Evolutionary conservation across 164 flowering plant species (phyloP).

Genomic region (Euptelea pleiosperma): DNA sequence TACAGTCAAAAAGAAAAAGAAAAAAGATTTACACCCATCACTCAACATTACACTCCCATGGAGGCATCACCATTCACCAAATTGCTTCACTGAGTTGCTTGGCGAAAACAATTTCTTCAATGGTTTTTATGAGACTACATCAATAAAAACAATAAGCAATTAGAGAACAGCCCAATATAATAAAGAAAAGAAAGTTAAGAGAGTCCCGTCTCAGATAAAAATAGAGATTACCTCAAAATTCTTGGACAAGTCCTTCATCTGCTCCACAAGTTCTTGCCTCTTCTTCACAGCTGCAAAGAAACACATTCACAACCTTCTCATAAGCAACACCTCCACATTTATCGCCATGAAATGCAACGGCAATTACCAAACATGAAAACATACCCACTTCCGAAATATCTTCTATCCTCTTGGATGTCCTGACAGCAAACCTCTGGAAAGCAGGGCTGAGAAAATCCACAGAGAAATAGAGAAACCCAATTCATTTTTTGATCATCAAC

Average conservation of each 20-base stretch:
- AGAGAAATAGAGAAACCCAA: too few relatives aligned
- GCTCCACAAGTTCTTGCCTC: slow-evolving; percentile 48
- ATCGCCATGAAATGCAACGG: neutral
- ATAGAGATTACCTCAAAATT: slow-evolving; percentile 32
- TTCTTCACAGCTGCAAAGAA: slow-evolving; percentile 49
- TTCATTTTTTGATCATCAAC: too few relatives aligned
- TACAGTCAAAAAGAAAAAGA: too few relatives aligned
- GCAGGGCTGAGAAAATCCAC: slow-evolving; percentile 39
- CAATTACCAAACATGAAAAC: neutral
- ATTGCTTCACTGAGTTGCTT: too few relatives aligned
- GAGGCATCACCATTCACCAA: too few relatives aligned
- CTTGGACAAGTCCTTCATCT: slow-evolving; percentile 53
- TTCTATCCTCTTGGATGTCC: slow-evolving; percentile 65
- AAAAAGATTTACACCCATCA: too few relatives aligned
- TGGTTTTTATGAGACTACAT: too few relatives aligned
- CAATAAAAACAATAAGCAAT: neutral
- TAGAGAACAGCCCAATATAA: too few relatives aligned
- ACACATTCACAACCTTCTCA: neutral
- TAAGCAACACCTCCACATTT: too few relatives aligned
- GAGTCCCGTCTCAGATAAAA: too few relatives aligned
- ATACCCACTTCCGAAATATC: slow-evolving; percentile 48
- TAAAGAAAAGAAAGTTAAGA: neutral
- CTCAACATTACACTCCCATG: too few relatives aligned
- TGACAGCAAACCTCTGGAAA: slow-evolving; percentile 93
- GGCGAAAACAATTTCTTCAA: too few relatives aligned